Conservation (phyloP, 495 filamentous ascomycete species). For the Clohesyomyces aquaticus region DNA sequence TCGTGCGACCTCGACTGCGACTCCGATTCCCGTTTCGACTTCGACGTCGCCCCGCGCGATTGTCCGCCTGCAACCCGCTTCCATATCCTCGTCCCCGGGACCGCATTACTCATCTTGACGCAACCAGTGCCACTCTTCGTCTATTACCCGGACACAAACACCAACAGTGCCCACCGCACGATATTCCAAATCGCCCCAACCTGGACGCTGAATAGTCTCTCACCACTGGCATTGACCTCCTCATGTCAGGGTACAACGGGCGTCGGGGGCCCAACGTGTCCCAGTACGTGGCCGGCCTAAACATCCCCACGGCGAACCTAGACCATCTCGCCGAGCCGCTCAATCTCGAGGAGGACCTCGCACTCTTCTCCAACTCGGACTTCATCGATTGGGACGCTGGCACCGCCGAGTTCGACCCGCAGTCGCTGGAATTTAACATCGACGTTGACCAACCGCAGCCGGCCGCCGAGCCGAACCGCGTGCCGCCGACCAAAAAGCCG, state of each 20-base stretch:
- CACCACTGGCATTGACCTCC: conserved; percentile 5
- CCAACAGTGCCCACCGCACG: neutral
- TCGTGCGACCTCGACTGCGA: too few relatives aligned
- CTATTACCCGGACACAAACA: conserved; percentile 2
- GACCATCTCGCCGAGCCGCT: conserved; percentile 62
- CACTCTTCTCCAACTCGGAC: conserved; percentile 88
- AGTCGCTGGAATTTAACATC: conserved; percentile 36
- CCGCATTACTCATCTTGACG: conserved; percentile 38
- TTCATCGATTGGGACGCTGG: conserved; percentile 83
- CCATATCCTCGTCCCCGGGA: too few relatives aligned
- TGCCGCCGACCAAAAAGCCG: too few relatives aligned
- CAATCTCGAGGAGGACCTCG: conserved; percentile 74
- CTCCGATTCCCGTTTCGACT: too few relatives aligned
- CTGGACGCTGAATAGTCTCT: conserved; percentile 4
- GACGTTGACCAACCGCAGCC: conserved; percentile 19
- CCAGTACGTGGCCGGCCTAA: conserved; percentile 84
- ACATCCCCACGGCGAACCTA: conserved; percentile 70
- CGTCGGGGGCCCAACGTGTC: conserved; percentile 81
- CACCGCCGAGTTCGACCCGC: conserved; percentile 2
- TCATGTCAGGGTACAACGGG: conserved; percentile 70
- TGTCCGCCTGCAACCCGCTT: too few relatives aligned
- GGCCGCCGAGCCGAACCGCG: conserved; percentile 25
- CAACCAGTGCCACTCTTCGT: conserved; percentile 14
- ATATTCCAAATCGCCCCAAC: conserved; percentile 12
- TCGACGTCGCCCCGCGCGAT: too few relatives aligned